A percentile compares a stretch with the other conserved stretches of the same genome.
Conservation (phyloP, 2,329 filamentous ascomycete species). For the Claviceps lovelessii region DNA sequence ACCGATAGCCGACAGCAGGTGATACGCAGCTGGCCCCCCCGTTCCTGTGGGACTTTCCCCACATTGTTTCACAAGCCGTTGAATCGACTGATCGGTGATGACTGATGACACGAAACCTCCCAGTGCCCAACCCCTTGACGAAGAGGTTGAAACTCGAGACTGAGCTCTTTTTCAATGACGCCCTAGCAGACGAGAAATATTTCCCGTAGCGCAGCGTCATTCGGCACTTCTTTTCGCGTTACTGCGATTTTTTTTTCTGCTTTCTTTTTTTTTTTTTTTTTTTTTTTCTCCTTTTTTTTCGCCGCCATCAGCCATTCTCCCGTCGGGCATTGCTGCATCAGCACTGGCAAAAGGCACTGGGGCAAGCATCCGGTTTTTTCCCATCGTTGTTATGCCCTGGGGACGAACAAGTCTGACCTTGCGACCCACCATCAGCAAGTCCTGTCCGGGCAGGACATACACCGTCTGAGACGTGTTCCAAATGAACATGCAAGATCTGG, state of each 20-base stretch:
- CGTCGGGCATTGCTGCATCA: background rate
- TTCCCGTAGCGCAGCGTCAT: too few relatives aligned
- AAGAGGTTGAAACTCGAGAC: background rate
- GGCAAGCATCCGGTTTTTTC: background rate
- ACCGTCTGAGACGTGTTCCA: background rate
- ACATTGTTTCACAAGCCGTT: background rate
- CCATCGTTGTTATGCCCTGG: constrained; percentile 18
- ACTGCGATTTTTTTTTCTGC: background rate
- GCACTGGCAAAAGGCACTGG: background rate
- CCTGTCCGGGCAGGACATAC: background rate
- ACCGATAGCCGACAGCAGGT: background rate
- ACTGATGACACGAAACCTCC: background rate
- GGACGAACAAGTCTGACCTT: background rate
- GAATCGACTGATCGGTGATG: background rate
- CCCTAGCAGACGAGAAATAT: background rate
- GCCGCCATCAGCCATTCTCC: background rate
- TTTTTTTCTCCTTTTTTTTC: too few relatives aligned
- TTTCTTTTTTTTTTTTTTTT: too few relatives aligned
- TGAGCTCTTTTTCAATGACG: background rate
- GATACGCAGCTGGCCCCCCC: background rate
- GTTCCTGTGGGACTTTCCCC: background rate
- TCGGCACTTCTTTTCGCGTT: background rate
- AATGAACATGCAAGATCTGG: constrained; percentile 7
- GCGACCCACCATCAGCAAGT: background rate
- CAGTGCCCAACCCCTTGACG: background rate